These are phyloP conservation scores for Ophiostoma piceae DNA, from an alignment of 2,329 filamentous ascomycete species.

Conservation along the genomic window DNA sequence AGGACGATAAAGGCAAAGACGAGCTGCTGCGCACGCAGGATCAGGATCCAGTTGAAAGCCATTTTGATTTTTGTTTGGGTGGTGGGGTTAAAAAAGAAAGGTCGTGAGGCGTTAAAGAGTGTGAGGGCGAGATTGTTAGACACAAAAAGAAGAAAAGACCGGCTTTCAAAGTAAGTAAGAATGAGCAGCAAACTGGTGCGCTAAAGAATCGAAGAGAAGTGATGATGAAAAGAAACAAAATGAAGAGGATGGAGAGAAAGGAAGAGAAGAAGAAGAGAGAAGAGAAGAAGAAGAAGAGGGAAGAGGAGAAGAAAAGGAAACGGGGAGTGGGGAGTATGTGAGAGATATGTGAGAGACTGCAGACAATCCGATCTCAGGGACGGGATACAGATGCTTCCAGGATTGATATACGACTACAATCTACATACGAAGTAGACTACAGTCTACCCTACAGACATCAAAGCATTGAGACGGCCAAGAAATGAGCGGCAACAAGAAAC, in stretches of 20 bases:
- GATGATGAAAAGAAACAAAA: conserved; percentile 23
- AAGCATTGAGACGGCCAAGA: neutral
- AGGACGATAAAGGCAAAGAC: conserved; percentile 45
- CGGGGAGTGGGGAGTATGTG: conserved; percentile 14
- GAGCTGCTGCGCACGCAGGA: conserved; percentile 45
- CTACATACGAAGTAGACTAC: neutral
- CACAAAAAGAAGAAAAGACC: conserved; percentile 24
- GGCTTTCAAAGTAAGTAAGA: conserved; percentile 17
- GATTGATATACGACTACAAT: neutral
- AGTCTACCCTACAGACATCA: neutral
- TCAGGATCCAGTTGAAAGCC: conserved; percentile 37
- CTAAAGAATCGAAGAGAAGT: conserved; percentile 27
- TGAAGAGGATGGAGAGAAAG: conserved; percentile 25
- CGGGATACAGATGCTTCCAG: neutral
- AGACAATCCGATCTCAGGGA: neutral
- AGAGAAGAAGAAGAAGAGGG: conserved; percentile 17
- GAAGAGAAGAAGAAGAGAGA: conserved; percentile 16
- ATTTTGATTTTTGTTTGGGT: conserved; percentile 32
- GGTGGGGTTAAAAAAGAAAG: neutral
- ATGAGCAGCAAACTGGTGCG: conserved; percentile 31
- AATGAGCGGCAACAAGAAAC: conserved; percentile 9
- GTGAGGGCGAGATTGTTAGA: neutral
- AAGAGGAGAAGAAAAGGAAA: conserved; percentile 20
- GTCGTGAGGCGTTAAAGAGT: neutral
- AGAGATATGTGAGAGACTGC: conserved; percentile 5